Base-by-base conservation (phyloP, 495 filamentous ascomycete species). In the Lasiosphaeriaceae sp. region DNA sequence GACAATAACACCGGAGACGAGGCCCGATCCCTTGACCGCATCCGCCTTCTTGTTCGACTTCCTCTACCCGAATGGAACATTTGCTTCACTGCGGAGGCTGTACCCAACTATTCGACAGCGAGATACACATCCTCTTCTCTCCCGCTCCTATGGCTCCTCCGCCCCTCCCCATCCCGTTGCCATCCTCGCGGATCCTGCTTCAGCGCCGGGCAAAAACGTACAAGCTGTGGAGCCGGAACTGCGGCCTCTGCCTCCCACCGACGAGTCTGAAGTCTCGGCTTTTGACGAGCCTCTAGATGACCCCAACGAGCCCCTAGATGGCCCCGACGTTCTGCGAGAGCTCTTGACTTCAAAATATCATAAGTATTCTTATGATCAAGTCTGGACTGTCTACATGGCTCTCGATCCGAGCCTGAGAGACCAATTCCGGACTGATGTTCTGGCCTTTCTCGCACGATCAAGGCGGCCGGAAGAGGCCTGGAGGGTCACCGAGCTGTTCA, bases 41-140 rank as follows among this genome's bases (percentile, higher is more conserved):
- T 78, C 76, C 4, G 39, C 68, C 1, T 71, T 76, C 29, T 73
- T 85, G 37, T 72, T 88, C 57, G 86, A 86, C 62, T 87, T 89
- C 56, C 66, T 89, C 14, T 87, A 86, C 55, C 86, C 86, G 9
- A 71, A 66, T 21, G 74, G 77, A 7, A 76, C 83, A 11, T 52
- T 80, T 17, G 71, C 76, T n/a, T 66, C 79, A 29, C 61, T 84
- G 45, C 75, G 75, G 45, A 70, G 73, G 34, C 55, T 74, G 11
- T 62, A 57, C 3, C 60, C 62, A 14, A 44, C 47, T 1, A 46
- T 63, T 12, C 47, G 48, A 11, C 47, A 54, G 21, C 56, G 16
- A 56, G 44, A 37, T 9, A 2, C 52, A 3, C 48, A 41, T 21
- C 43, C 20, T 4, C 51, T 54, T 11, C 47, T 48, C 34, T 23